Evolutionary conservation across 2,329 filamentous ascomycete species (phyloP), one percentile per base, ranked within the genome.

Genomic region (Monosporascus cannonballus): DNA sequence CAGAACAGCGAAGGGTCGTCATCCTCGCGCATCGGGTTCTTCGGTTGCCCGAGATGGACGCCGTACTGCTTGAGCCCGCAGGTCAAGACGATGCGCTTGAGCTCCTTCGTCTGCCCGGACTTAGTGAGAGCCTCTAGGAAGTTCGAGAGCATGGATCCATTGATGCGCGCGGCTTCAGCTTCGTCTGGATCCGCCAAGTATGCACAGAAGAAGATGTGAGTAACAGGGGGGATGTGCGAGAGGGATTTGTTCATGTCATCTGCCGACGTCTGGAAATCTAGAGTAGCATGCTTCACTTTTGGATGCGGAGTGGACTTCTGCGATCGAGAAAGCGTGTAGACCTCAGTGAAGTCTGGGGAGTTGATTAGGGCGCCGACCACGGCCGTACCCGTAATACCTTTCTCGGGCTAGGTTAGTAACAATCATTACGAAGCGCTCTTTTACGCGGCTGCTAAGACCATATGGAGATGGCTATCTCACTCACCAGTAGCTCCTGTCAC

Each of bases 41-140:
- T 78, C 15, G 67, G 62, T 9, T 65, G 67, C 8, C 77, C 76
- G 2, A 79, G 68, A 55, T 81, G 78, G 3, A 80, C 74, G 24
- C 76, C 75, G 58, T 80, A 81, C 50, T 81, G 76, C 58, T 80
- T 80, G 37, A 69, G 63, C 1, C 77, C 77, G 0, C 71, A 74
- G 6, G 76, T 73, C 9, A 80, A 67, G 22, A 79, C 61, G 52
- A 80, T 68, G n/a, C 73, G 69, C 57, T 77, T 76, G 46, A 80
- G 58, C 14, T 68, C 64, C 46, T 67, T 67, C 37, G 67, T 63
- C 4, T 71, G 70, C 0, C 72, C 73, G 2, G 70, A 75, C 17
- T 70, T 67, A 1, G 69, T 67, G 8, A 80, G 66, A 0, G 76
- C 75, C 2, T 64, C 51, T 22, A 80, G 66, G 62, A 80, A 79